Percentiles rank a stretch among this genome's conserved stretches.
Evolutionary conservation across 768 basidiomycete species (phyloP).

Genomic region (Pleurotus eryngii): DNA sequence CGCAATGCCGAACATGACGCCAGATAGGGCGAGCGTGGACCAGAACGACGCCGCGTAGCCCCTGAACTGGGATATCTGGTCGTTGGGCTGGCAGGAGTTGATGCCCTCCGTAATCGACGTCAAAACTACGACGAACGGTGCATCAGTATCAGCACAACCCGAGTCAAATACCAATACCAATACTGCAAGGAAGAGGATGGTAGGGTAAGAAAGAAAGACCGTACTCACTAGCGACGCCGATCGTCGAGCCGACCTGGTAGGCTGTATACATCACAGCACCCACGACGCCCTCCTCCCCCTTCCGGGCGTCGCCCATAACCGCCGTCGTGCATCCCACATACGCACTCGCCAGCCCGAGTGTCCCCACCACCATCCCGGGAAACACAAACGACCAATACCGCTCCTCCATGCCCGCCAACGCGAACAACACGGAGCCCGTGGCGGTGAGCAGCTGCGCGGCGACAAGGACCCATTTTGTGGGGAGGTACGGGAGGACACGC

Average conservation of each 20-base stretch:
- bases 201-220: too few species aligned
- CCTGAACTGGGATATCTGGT: background rate
- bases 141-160: background rate
- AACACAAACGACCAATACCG: constrained; percentile 43
- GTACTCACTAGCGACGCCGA: constrained; percentile 8
- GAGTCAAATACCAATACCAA: background rate
- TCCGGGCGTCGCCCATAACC: constrained; percentile 10
- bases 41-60: background rate
- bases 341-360: constrained; percentile 35
- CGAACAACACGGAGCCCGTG: constrained; percentile 34
- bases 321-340: constrained; percentile 21
- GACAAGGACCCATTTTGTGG: constrained; percentile 27
- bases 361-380: constrained; percentile 45
- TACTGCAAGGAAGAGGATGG: background rate
- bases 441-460: constrained; percentile 31
- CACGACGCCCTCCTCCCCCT: constrained; percentile 12
- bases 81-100: background rate
- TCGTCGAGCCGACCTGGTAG: constrained; percentile 9
- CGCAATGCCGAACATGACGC: background rate
- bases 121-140: background rate
- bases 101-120: constrained; percentile 1
- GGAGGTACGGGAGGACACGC: background rate
- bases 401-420: constrained; percentile 30
- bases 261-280: constrained; percentile 13
- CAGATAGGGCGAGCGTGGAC: background rate